Percentiles rank a stretch among this genome's conserved stretches.
Evolutionary conservation across 2,329 filamentous ascomycete genomes (phyloP).

Genomic region (Rachicladosporium sp.): DNA sequence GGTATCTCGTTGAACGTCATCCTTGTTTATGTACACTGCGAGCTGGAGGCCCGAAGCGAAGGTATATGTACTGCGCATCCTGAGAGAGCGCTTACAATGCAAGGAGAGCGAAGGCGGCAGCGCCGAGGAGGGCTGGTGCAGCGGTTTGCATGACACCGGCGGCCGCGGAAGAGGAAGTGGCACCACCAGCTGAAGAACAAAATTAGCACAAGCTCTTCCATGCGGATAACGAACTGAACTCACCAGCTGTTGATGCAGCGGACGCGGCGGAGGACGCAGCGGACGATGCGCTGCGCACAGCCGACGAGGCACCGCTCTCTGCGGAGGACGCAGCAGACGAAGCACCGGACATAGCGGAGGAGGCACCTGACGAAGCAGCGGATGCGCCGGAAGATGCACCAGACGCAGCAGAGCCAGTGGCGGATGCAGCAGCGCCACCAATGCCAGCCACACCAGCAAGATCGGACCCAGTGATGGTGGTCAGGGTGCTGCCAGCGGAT

Average conservation of each 20-base stretch:
- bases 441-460: conserved; percentile 6
- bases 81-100: conserved; percentile 14
- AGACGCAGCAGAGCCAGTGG: conserved; percentile 5
- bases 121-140: conserved; percentile 21
- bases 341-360: conserved; percentile 9
- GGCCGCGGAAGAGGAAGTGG: background rate
- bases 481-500: conserved; percentile 11
- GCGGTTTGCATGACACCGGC: conserved; percentile 19
- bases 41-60: no score
- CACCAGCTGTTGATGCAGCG: conserved; percentile 6
- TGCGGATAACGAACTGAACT: conserved; percentile 2
- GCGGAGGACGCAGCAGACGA: conserved; percentile 6
- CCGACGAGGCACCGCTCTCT: conserved; percentile 5
- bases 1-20: no score
- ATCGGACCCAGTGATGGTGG: conserved; percentile 11
- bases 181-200: background rate
- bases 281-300: conserved; percentile 1
- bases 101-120: conserved; percentile 32
- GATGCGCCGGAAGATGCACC: background rate
- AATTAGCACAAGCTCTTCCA: background rate
- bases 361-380: conserved; percentile 7
- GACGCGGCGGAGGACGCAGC: conserved; percentile 4
- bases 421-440: conserved; percentile 7
- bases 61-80: no score
- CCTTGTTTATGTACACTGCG: no score